Evolutionary conservation across 345 rosid genomes (phyloP).

Genomic region (Gossypium thurberi): DNA sequence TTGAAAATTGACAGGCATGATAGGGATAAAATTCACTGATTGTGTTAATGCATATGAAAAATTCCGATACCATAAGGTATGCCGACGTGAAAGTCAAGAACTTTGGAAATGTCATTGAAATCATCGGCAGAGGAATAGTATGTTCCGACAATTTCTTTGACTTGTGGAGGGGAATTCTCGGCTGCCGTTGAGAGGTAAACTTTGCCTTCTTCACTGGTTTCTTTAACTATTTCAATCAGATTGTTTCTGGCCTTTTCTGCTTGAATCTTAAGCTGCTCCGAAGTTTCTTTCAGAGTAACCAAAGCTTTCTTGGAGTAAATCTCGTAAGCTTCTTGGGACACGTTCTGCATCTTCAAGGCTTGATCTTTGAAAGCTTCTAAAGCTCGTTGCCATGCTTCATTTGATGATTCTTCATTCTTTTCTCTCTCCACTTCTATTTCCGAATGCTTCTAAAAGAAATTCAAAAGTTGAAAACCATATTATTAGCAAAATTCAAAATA

Average conservation of each 20-base stretch:
- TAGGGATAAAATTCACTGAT: background rate
- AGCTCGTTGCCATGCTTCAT: conserved; percentile 80
- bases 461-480: background rate
- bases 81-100: conserved; percentile 78
- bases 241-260: conserved; percentile 73
- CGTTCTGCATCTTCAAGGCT: conserved; percentile 63
- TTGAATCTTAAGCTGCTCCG: conserved; percentile 65
- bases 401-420: conserved; percentile 22
- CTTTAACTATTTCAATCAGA: conserved; percentile 48
- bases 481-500: background rate
- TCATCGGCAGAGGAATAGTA: conserved; percentile 52
- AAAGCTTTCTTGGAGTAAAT: conserved; percentile 55
- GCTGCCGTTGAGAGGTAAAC: conserved; percentile 58
- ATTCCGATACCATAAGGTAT: conserved; percentile 68
- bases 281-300: conserved; percentile 51
- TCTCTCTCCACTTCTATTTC: conserved; percentile 60
- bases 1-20: background rate
- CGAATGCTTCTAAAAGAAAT: conserved; percentile 33
- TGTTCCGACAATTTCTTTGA: conserved; percentile 73
- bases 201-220: conserved; percentile 58
- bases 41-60: background rate
- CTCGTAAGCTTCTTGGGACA: conserved; percentile 72
- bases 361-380: conserved; percentile 67
- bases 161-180: conserved; percentile 62
- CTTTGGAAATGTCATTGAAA: conserved; percentile 46